Base-by-base conservation (phyloP, 139 green algal species). In the Chlamydomonas sp. region DNA sequence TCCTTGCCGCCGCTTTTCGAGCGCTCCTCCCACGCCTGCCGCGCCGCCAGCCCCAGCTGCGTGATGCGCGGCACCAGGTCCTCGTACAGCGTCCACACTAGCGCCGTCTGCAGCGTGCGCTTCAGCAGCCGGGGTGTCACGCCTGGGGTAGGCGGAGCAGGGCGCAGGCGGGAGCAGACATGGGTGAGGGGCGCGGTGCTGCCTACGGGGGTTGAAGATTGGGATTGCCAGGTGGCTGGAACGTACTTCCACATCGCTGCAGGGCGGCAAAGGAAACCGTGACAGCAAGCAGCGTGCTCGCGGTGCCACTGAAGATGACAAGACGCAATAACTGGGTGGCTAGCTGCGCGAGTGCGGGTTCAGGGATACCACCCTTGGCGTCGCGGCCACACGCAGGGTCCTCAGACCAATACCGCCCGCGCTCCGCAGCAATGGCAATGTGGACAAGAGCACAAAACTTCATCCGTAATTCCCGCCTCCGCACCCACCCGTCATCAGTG, bases 61-160 rank as follows among this genome's bases (percentile, higher is more conserved):
- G 82, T 83, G 68, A 95, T 73, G n/a, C 91, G 78, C 1, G 95
- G 95, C 77, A 95, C 72, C 68, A 98, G 90, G 85, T 98, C 96
- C 85, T 98, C 96, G 79, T 98, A 98, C 57, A 98, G 83, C 20
- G 96, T 97, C 96, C 96, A 99, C 64, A 99, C 94, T 67, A 99
- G 87, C 1, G 96, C 96, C 10, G 96, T 98, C 92, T 99, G 96
- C 77, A 96, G 71, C 9, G 92, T 96, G 72, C 96, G 93, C 91
- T 98, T 98, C 0, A 97, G 68, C 15, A 98, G 84, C 58, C 96
- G 90, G 5, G 96, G 96, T 20, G 84, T 90, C 15, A 92, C 88
- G 16, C 96, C 96, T 91, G 90, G 9, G 81, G n/a, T 20, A 5
- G 0, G 10, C 58, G n/a, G 66, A 20, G 68, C 9, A 3, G 80